Evolutionary conservation across 371 early-diverging fungal genomes (phyloP).

Genomic region (Thermomucor indicae-seudaticae): DNA sequence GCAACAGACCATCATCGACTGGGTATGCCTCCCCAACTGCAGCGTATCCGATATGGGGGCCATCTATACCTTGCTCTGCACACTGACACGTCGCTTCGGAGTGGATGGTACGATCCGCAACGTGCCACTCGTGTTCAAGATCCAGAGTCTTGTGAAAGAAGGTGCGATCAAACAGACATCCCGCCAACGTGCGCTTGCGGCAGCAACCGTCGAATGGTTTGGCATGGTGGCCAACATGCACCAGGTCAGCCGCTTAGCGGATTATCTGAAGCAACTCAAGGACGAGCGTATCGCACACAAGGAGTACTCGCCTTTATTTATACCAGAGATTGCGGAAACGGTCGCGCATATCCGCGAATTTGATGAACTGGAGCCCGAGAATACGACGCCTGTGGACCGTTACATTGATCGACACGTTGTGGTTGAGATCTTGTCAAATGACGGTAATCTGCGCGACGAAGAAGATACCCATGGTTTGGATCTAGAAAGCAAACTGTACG

Average conservation of each 20-base stretch:
- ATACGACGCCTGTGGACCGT: conserved; percentile 16
- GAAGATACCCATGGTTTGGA: conserved; percentile 45
- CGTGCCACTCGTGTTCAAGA: conserved; percentile 60
- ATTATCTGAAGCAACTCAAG: conserved; percentile 28
- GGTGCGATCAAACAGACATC: conserved; percentile 28
- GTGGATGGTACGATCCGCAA: conserved; percentile 59
- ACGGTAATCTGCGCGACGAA: conserved; percentile 36
- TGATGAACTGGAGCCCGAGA: conserved; percentile 25
- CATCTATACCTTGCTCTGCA: conserved; percentile 48
- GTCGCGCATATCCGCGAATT: conserved; percentile 7
- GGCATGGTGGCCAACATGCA: conserved; percentile 34
- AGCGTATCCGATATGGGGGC: conserved; percentile 58
- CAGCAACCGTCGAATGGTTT: conserved; percentile 55
- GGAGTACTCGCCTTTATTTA: conserved; percentile 35
- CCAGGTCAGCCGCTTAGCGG: conserved; percentile 21
- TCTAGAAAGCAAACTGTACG: conserved; percentile 36
- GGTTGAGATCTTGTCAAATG: conserved; percentile 36
- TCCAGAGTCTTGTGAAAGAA: conserved; percentile 43
- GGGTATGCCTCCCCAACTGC: conserved; percentile 43
- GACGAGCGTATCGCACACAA: conserved; percentile 22
- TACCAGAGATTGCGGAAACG: conserved; percentile 10
- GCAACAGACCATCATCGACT: conserved; percentile 55
- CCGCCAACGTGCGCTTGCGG: conserved; percentile 55
- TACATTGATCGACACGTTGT: conserved; percentile 32
- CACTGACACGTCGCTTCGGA: conserved; percentile 50